Evolutionary conservation across 2,329 filamentous ascomycete species (phyloP), one percentile per base, ranked within the genome.

Genomic region (Bretziella fagacearum): DNA sequence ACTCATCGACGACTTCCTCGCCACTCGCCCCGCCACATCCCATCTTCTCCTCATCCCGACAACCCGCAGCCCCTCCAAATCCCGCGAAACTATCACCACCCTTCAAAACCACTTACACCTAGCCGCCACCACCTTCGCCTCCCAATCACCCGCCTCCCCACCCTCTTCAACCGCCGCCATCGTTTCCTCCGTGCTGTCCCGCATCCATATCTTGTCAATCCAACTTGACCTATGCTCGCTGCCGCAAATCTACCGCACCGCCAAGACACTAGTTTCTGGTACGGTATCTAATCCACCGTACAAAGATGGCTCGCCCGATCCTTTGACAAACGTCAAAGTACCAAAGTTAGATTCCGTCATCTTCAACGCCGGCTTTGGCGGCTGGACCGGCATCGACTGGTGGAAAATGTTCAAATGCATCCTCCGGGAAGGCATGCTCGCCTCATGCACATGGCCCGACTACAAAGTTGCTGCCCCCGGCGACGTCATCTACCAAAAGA

Each of bases 1-100:
- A 51, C 70, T 94, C 48, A 89, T 93, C 55, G 84, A 94, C 65
- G 84, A 93, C 56, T 95, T 94, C 66, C 75, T 93, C 51, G 65
- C 69, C 50, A 74, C 75, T 10, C 77, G 76, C 29, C 74, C 81
- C 25, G 67, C 75, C 42, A 67, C 69, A 25, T 72, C 83, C 49
- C 76, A 81, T 56, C 74, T 96, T 37, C 73, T 84, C 54, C 70
- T 95, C 47, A 76, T 95, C 53, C 78, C 84, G 53, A 93, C 85
- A 4, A 94, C 89, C 1, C 82, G 89, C 53, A 80, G 79, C 56
- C 59, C 69, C 36, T 64, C 68, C 52, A 95, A 95, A 65, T 81
- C 80, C 44, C 69, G 73, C 50, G 79, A 81, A 50, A 91, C 87
- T 3, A 70, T 84, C 53, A 60, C 65, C 13, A 66, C 70, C 10